Conservation (phyloP, 305 asterid species). For the Fraxinus sp. region DNA sequence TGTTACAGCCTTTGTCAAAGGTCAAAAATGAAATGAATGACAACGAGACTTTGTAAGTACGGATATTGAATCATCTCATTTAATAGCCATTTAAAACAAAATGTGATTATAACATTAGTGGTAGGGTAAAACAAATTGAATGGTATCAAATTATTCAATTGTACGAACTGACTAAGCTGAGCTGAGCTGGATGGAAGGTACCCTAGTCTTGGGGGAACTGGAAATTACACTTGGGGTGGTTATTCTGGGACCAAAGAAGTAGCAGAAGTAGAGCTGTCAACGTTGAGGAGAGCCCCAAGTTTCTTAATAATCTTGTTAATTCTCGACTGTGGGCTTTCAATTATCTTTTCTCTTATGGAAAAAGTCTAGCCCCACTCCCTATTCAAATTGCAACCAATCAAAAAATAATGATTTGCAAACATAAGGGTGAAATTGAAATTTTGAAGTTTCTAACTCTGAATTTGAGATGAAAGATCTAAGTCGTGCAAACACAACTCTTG, state of each 20-base stretch:
- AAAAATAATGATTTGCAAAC: background rate
- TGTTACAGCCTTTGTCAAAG: background rate
- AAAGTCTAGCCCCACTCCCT: background rate
- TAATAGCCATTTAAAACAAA: too few species aligned
- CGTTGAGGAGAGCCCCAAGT: constrained; percentile 8
- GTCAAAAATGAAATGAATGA: background rate
- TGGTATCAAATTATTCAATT: background rate
- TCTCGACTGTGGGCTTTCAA: constrained; percentile 25
- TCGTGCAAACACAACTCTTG: background rate
- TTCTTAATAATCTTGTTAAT: background rate
- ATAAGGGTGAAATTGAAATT: too few species aligned
- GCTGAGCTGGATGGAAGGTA: too few species aligned
- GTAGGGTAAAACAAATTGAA: background rate
- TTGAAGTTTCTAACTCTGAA: background rate
- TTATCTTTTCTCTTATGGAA: constrained; percentile 15
- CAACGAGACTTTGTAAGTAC: background rate
- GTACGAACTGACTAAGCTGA: too few species aligned
- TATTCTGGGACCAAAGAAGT: background rate
- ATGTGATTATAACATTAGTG: background rate
- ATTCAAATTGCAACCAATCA: background rate
- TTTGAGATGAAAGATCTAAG: background rate
- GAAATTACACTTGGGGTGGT: background rate
- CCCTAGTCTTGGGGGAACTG: background rate
- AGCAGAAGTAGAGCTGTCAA: background rate
- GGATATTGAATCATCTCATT: background rate